These are phyloP conservation scores for Carex parvula DNA, from an alignment of 176 grass and related monocot genomes.

Conservation along the genomic window DNA sequence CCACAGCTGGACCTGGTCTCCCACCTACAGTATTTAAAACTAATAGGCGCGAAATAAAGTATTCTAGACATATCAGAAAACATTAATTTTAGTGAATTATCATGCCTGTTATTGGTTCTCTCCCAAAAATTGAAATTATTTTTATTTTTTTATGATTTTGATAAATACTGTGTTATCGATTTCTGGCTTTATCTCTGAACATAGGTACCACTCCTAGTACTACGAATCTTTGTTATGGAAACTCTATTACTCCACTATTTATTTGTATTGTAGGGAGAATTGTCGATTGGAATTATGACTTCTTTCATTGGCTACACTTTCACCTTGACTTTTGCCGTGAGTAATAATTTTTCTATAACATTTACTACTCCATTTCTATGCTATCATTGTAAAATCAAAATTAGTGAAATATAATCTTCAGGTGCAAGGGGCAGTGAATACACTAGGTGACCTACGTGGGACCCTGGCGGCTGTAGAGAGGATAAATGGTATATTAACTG, in stretches of 20 bases:
- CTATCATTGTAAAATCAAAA: not conserved
- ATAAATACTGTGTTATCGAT: not conserved
- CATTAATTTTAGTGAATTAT: not conserved
- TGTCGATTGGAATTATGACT: conserved; percentile 86
- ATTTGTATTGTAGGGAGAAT: conserved; percentile 72
- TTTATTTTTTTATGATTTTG: not conserved
- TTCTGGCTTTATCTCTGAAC: not conserved
- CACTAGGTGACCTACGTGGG: conserved; percentile 76
- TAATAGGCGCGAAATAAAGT: not conserved
- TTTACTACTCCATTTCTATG: not conserved
- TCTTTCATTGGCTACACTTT: conserved; percentile 99
- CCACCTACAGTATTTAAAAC: not conserved
- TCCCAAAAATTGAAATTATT: not conserved
- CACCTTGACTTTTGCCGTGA: conserved; percentile 93
- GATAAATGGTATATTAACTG: conserved; percentile 80
- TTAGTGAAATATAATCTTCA: conserved; percentile 37
- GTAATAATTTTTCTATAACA: conserved; percentile 28
- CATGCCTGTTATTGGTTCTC: not conserved
- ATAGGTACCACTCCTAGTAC: not conserved
- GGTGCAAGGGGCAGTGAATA: conserved; percentile 97
- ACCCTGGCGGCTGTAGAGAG: conserved; percentile 80
- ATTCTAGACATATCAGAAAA: not conserved
- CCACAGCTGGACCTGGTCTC: not conserved
- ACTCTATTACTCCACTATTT: conserved; percentile 18
- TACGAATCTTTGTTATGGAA: not conserved